A percentile compares a stretch with the other conserved stretches of the same genome.
These are phyloP conservation scores for Daldinia sp. DNA, from an alignment of 2,329 filamentous ascomycete species.

Conservation along the genomic window DNA sequence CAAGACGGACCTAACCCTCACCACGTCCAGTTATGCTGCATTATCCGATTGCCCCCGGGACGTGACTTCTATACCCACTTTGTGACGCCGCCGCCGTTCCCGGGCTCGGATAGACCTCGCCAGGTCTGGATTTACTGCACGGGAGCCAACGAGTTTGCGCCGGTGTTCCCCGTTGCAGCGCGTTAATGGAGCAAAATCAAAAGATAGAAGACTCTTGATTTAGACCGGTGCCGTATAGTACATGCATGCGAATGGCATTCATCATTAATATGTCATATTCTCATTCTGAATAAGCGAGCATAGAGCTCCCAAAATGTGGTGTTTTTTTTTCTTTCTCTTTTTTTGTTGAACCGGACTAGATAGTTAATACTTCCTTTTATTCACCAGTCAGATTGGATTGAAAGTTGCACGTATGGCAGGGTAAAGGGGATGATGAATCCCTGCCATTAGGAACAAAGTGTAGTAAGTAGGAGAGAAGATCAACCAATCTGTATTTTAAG, in stretches of 20 bases:
- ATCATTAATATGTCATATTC: neutral
- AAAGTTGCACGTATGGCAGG: neutral
- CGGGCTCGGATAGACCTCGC: neutral
- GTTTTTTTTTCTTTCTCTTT: slow-evolving; percentile 7
- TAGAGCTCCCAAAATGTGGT: neutral
- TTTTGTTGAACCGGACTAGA: slow-evolving; percentile 9
- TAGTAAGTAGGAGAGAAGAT: neutral
- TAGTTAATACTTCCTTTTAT: slow-evolving; percentile 5
- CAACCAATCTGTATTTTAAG: slow-evolving; percentile 26
- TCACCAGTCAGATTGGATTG: neutral
- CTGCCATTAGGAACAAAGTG: neutral
- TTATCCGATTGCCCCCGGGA: neutral
- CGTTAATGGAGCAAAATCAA: neutral
- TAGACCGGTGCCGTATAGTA: neutral
- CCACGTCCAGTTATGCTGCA: slow-evolving; percentile 11
- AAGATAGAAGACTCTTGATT: neutral
- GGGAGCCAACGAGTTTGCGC: neutral
- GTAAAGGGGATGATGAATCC: neutral
- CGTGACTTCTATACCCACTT: slow-evolving; percentile 2
- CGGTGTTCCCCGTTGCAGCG: neutral
- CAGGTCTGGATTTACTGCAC: slow-evolving; percentile 14
- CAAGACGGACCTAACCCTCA: neutral
- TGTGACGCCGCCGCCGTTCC: neutral
- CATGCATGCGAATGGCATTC: neutral
- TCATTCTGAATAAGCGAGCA: slow-evolving; percentile 6